A percentile compares a stretch with the other conserved stretches of the same genome.
Evolutionary conservation across 2,329 filamentous ascomycete species (phyloP).

Genomic region (Chalaropsis thielavioides): DNA sequence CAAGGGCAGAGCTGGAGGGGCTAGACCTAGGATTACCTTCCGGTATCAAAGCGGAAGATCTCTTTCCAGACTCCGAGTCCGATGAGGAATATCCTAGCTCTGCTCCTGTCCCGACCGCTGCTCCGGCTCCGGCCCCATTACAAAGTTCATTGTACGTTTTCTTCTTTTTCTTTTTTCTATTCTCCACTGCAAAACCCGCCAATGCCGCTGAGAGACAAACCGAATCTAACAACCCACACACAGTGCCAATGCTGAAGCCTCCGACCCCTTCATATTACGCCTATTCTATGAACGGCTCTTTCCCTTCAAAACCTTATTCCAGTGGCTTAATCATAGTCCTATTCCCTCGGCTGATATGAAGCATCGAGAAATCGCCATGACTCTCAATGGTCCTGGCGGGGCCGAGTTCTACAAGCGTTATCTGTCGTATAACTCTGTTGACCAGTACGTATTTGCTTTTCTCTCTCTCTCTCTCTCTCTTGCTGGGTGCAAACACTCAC

Average conservation of each 20-base stretch:
- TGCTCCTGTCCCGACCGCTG: constrained; percentile 26
- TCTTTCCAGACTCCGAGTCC: constrained; percentile 44
- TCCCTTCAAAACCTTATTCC: constrained; percentile 85
- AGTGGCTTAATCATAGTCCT: constrained; percentile 93
- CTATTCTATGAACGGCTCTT: constrained; percentile 94
- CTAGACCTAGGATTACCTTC: background rate
- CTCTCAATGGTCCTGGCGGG: constrained; percentile 50
- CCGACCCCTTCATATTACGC: constrained; percentile 51
- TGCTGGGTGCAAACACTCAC: constrained; percentile 15
- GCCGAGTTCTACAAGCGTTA: constrained; percentile 78
- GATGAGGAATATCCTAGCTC: constrained; percentile 42
- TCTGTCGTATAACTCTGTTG: constrained; percentile 48
- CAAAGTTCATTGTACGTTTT: constrained; percentile 14
- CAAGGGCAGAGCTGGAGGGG: constrained; percentile 33
- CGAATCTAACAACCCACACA: background rate
- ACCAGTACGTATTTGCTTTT: constrained; percentile 30
- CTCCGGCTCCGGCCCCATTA: constrained; percentile 29
- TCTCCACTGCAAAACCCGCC: background rate
- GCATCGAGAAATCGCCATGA: constrained; percentile 92
- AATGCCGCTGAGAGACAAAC: background rate
- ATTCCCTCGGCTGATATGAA: constrained; percentile 75
- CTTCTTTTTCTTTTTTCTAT: too few relatives aligned
- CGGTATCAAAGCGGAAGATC: constrained; percentile 30
- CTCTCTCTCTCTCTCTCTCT: background rate
- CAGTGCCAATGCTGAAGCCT: constrained; percentile 17